Base-by-base conservation (phyloP, 2,329 filamentous ascomycete species). In the Colletotrichum truncatum region DNA sequence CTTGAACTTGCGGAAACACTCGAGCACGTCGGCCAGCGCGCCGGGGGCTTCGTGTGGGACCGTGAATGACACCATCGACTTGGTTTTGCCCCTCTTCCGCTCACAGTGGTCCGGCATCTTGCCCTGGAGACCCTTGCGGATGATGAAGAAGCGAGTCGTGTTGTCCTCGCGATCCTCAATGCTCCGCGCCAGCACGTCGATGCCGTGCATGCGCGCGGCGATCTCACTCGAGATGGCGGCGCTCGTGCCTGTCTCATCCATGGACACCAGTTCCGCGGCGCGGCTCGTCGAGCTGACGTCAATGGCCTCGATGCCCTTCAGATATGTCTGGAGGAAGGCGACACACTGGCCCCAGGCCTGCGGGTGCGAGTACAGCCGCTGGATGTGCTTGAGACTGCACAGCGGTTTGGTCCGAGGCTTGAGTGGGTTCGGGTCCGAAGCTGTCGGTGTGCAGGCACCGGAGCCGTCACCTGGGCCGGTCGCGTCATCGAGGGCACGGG, bases 271-370 rank as follows among this genome's bases (percentile, higher is more conserved):
- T 77, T 95, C 89, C 1, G 94, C 95, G 0, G 93, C 96, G 68
- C 89, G 90, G 70, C 91, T 94, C 6, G 96, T 99, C 26, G 92
- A 96, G 66, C 89, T 91, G 43, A 93, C 91, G 74, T 98, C 94
- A 65, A 95, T 87, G 55, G 90, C 86, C 80, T 97, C 93, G n/a
- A 91, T 84, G 45, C 87, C 87, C 70, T 89, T 89, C 67, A 97
- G 86, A 71, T 92, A 83, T 26, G 84, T 81, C 8, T 85, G 82
- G 25, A 98, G 85, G 78, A 97, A 97, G 8, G 75, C 78, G 45
- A 89, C 89, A 78, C 94, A 98, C 80, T 99, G 96, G 25, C 94
- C 94, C 84, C 96, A 97, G 26, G 94, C 96, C 79, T 99, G 96
- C 9, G 95, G 94, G 78, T 99, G 96, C 23, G 93, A 96, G 81